Evolutionary conservation across 2,329 filamentous ascomycete genomes (phyloP), one percentile per base, ranked within the genome.

Genomic region (Clathrospora elynae): DNA sequence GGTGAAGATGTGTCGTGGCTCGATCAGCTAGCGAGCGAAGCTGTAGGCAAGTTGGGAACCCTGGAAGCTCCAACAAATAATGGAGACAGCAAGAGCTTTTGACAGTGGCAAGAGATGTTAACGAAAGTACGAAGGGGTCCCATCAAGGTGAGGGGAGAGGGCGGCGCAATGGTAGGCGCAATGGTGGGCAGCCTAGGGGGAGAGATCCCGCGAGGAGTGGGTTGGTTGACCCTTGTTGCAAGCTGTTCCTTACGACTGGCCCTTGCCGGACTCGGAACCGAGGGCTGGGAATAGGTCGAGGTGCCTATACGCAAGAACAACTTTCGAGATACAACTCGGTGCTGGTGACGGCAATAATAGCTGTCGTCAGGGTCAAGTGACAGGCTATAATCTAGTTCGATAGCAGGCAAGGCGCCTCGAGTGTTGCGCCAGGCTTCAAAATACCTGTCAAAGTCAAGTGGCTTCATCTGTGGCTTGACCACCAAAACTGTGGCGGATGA

Each of bases 121-220:
- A 67, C 40, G 65, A 70, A 50, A 68, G 65, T 66, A 62, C 42
- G 64, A 68, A 70, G 52, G 46, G 49, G 42, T 48, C 40, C 42
- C 49, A 55, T 56, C 47, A 55, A 61, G 51, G 37, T 35, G 47
- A 47, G 39, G 41, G 48, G 53, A 41, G 37, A 23, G 53, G 55
- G 56, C 48, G 54, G 39, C 45, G 53, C 51, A 57, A 46, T 53
- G 55, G 53, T 54, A 49, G 54, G 51, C 43, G 57, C 50, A 53
- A 48, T 51, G 51, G 50, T 56, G n/a, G 47, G 54, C 51, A 40
- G 45, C 51, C 58, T 51, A 61, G 51, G 58, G 57, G 54, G 48
- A 38, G 48, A 30, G 43, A 54, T 43, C 43, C 53, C 47, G 44
- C 52, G 37, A 50, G 40, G 45, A 46, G 50, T 45, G 39, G 6